phyloP scores from a whole-genome alignment of 148 eudicot species.

The Persicaria tinctoria region DNA sequence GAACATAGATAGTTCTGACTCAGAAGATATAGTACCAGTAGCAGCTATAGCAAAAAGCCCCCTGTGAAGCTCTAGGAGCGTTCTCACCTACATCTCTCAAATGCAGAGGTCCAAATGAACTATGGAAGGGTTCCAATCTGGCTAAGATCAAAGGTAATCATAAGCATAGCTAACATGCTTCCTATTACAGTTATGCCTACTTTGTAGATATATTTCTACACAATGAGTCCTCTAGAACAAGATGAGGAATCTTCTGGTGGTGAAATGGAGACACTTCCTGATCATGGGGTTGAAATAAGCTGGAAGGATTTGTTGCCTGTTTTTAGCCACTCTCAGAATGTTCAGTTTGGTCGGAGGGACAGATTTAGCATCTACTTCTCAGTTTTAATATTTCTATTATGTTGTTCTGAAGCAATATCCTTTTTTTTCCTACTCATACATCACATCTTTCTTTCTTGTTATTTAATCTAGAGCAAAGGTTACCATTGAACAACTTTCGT shows the following conservation, averaged over 20 bases:
- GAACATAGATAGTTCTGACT: constrained; percentile 2
- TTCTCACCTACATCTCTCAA: constrained; percentile 20
- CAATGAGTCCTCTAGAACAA: constrained; percentile 13
- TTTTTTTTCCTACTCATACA: too few relatives aligned
- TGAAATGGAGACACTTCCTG: too few relatives aligned
- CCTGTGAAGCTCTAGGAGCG: constrained; percentile 16
- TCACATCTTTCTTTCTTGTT: too few relatives aligned
- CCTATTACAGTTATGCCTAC: not conserved
- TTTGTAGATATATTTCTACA: constrained; percentile 18
- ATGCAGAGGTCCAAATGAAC: constrained; percentile 25
- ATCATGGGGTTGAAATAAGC: constrained; percentile 50
- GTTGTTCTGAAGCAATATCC: too few relatives aligned
- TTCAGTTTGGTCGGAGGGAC: too few relatives aligned
- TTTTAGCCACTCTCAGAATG: too few relatives aligned
- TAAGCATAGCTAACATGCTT: not conserved
- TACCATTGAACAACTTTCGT: too few relatives aligned
- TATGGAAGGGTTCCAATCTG: constrained; percentile 23
- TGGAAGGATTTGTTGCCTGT: too few relatives aligned
- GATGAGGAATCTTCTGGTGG: too few relatives aligned
- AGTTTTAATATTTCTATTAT: too few relatives aligned
- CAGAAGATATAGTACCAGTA: not conserved
- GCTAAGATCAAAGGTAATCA: constrained; percentile 24
- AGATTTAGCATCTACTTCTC: too few relatives aligned
- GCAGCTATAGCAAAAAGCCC: constrained; percentile 10
- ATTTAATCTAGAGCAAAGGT: too few relatives aligned